A percentile compares a stretch with the other conserved stretches of the same genome.
phyloP scores from a whole-genome alignment of 2,329 filamentous ascomycete species.

The Penicillium italicum region DNA sequence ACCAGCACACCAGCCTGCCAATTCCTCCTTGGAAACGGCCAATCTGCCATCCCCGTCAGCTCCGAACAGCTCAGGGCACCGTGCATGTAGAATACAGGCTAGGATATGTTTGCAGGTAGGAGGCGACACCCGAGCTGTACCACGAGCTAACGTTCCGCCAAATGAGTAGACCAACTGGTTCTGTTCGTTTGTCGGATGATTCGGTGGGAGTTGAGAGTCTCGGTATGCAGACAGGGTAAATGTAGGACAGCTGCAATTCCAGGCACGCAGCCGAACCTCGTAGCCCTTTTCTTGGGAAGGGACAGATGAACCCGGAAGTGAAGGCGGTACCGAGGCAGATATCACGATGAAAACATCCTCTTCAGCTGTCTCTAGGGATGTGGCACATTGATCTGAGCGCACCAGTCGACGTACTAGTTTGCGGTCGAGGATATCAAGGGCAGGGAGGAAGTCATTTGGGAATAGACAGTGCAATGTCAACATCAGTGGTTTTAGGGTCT shows the following conservation, averaged over 20 bases:
- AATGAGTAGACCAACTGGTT: conserved; percentile 29
- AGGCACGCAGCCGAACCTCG: conserved; percentile 67
- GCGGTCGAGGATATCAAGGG: conserved; percentile 82
- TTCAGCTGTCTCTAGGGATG: background rate
- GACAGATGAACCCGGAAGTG: conserved; percentile 16
- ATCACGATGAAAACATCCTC: conserved; percentile 59
- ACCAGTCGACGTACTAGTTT: conserved; percentile 61
- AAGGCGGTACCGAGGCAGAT: conserved; percentile 50
- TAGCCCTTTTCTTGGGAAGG: conserved; percentile 50
- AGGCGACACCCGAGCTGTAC: conserved; percentile 17
- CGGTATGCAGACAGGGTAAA: conserved; percentile 73
- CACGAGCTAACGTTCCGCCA: conserved; percentile 34
- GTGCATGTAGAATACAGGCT: conserved; percentile 71
- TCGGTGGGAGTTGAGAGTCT: conserved; percentile 21
- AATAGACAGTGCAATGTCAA: conserved; percentile 82
- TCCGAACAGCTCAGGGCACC: conserved; percentile 58
- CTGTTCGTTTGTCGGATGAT: conserved; percentile 1
- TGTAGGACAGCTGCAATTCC: conserved; percentile 86
- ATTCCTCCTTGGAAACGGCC: conserved; percentile 59
- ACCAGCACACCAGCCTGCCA: conserved; percentile 65
- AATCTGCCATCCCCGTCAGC: conserved; percentile 52
- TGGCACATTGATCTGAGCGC: background rate
- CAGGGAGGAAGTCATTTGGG: conserved; percentile 73
- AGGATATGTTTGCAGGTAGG: conserved; percentile 82
- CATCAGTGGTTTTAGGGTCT: conserved; percentile 54